Percentiles rank a stretch among this genome's conserved stretches.
Evolutionary conservation across 2,329 filamentous ascomycete genomes (phyloP).

Genomic region (Tolypocladium tropicale): DNA sequence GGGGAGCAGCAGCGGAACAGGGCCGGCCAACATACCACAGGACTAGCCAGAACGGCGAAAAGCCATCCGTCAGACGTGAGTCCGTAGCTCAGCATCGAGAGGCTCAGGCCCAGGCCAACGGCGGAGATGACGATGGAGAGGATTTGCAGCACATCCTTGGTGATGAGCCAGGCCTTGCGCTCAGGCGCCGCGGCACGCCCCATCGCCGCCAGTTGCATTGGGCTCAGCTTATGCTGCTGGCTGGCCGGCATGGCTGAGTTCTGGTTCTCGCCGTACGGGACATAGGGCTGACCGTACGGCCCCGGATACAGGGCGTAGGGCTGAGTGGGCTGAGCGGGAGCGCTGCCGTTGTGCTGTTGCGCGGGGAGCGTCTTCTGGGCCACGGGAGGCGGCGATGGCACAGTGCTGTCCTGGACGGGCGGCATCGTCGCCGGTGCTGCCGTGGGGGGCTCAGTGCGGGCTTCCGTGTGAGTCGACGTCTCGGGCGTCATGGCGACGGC

Average conservation of each 20-base stretch:
- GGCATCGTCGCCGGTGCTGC: background rate
- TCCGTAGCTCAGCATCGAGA: constrained; percentile 8
- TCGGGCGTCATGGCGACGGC: background rate
- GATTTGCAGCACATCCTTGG: constrained; percentile 20
- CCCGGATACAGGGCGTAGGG: background rate
- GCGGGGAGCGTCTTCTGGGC: background rate
- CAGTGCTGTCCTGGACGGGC: background rate
- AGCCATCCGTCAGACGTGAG: background rate
- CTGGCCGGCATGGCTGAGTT: background rate
- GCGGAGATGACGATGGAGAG: constrained; percentile 14
- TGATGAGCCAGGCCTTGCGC: constrained; percentile 2
- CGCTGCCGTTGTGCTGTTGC: background rate
- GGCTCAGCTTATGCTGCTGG: background rate
- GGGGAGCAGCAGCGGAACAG: background rate
- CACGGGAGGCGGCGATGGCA: background rate
- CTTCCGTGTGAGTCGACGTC: background rate
- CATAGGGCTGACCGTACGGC: background rate
- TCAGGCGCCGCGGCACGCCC: background rate
- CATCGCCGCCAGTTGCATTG: background rate
- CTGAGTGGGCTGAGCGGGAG: background rate
- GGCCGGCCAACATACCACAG: constrained; percentile 1
- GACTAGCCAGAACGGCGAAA: constrained; percentile 3
- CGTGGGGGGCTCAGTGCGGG: background rate
- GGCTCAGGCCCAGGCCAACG: constrained; percentile 15
- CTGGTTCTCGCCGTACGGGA: background rate